A percentile compares a stretch with the other conserved stretches of the same genome.
Evolutionary conservation across 495 filamentous ascomycete species (phyloP).

Genomic region (Hypoxylon fragiforme): DNA sequence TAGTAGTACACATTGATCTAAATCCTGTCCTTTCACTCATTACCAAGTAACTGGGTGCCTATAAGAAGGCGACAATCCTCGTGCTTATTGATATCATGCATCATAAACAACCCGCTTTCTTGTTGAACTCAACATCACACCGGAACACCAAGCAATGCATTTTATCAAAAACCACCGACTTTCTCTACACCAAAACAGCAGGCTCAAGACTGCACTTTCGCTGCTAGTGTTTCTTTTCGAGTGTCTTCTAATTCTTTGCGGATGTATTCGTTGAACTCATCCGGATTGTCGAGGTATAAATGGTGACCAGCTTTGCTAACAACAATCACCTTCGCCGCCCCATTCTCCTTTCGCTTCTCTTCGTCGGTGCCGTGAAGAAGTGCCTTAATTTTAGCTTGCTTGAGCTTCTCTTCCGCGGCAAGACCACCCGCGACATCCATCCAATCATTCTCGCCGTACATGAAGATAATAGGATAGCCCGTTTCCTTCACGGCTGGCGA

Average conservation of each 20-base stretch:
- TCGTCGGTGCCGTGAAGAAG: conserved; percentile 64
- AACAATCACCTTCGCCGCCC: conserved; percentile 81
- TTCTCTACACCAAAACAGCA: neutral
- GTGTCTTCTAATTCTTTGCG: conserved; percentile 77
- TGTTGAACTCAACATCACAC: conserved; percentile 7
- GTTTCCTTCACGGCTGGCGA: conserved; percentile 57
- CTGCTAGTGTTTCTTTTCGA: conserved; percentile 23
- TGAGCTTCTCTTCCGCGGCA: conserved; percentile 78
- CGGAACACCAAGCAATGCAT: conserved; percentile 28
- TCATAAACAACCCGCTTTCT: conserved; percentile 3
- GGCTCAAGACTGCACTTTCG: neutral
- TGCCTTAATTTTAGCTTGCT: conserved; percentile 62
- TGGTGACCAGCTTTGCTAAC: conserved; percentile 88
- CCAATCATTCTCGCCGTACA: conserved; percentile 98
- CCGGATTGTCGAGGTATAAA: conserved; percentile 85
- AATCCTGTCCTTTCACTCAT: too few species aligned
- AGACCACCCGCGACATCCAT: conserved; percentile 91
- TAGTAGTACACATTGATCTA: too few species aligned
- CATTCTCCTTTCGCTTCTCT: conserved; percentile 71
- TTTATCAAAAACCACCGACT: conserved; percentile 1
- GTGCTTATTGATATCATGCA: conserved; percentile 8
- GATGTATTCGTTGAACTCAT: conserved; percentile 85
- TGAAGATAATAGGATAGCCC: conserved; percentile 82
- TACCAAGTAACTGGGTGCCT: too few species aligned
- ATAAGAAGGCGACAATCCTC: neutral